These are phyloP conservation scores for button mushroom (Agaricus bisporus) DNA, from an alignment of 768 basidiomycete species.

Conservation along the genomic window DNA sequence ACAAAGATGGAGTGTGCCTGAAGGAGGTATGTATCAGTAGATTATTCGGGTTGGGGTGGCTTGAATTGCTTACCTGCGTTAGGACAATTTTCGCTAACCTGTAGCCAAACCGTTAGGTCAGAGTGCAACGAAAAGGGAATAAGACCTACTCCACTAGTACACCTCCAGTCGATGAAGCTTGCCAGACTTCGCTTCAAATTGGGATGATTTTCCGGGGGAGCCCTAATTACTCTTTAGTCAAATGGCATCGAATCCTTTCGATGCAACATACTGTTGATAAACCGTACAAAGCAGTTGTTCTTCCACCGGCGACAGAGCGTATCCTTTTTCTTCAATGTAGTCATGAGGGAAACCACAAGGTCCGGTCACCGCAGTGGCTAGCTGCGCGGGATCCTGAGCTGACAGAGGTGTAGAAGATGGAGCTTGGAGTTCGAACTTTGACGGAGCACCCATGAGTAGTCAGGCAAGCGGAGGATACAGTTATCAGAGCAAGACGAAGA, in stretches of 20 bases:
- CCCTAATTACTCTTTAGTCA: neutral
- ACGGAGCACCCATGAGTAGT: neutral
- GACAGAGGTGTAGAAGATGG: neutral
- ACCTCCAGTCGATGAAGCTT: conserved; percentile 3
- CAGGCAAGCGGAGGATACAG: neutral
- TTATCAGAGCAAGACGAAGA: neutral
- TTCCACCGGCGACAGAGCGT: neutral
- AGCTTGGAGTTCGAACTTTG: neutral
- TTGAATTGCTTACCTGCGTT: neutral
- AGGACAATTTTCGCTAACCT: neutral
- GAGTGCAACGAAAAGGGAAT: too few species aligned
- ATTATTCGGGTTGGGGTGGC: neutral
- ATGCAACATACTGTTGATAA: neutral
- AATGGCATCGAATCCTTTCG: neutral
- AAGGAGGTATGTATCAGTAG: neutral
- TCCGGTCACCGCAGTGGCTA: neutral
- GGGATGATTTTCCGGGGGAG: neutral
- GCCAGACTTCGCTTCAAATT: neutral
- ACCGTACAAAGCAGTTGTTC: conserved; percentile 3
- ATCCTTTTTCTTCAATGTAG: neutral
- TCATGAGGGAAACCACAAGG: neutral
- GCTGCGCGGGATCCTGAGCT: neutral
- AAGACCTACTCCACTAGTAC: neutral
- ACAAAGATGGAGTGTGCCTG: neutral
- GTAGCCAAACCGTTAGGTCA: neutral